Base-by-base conservation (phyloP, 768 basidiomycete genomes). In the Saitozyma sp. region DNA sequence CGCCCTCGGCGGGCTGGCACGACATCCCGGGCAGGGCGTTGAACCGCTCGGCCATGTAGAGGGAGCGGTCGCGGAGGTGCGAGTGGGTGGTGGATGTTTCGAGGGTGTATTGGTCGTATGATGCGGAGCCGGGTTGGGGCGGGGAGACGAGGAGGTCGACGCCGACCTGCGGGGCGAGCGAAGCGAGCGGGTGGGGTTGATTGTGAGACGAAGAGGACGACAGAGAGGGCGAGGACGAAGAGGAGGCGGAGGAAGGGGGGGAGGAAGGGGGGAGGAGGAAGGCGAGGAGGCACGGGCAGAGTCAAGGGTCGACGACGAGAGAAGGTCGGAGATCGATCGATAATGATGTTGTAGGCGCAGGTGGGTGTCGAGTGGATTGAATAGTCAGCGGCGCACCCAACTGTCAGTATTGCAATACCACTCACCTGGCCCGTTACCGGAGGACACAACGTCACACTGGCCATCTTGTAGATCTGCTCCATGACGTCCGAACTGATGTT, bases 391-490 rank as follows among this genome's bases (percentile, higher is more conserved):
- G 45, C 45, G 45, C 13, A 6, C 45, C 45, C 6, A 6, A 1
- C 45, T 17, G 45, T 8, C n/a, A 53, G 10, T 3, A 43, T 3
- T 2, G 8, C 50, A 6, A 39, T 3, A 6, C 6, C n/a, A 68
- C 77, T 63, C 58, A 78, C 75, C 62, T 79, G 78, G 19, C 96
- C 96, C 2, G 86, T 82, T 7, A 96, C 83, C 2, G 93, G 89
- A 39, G 96, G 92, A 80, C 95, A 97, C 19, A 98, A 85, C 3
- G 85, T 84, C 59, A 97, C 90, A 69, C 86, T 88, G 58, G 91
- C 91, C 88, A 99, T 93, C 83, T 98, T 99, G 84, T 98, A 97
- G 56, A 98, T 85, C 76, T 90, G 85, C 14, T 89, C 91, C 63
- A 89, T 82, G 62, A 95, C 84, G 38, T 91, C 88, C 8, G 86